Evolutionary conservation across 2,329 filamentous ascomycete species (phyloP).

Genomic region (Colletotrichum musae): DNA sequence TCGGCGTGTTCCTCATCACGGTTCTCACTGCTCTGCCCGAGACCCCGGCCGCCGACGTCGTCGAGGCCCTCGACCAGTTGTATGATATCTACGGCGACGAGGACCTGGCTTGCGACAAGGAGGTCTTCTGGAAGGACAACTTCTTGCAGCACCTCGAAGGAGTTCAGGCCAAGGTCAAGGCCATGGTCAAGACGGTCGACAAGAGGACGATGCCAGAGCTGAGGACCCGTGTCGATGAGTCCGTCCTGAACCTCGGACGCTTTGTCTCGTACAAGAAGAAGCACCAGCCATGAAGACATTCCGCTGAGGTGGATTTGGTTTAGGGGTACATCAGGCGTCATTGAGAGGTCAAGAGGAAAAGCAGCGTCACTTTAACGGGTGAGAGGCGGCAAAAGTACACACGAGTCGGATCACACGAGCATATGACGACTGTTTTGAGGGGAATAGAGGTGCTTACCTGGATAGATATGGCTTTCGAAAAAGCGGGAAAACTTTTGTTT

Average conservation of each 20-base stretch:
- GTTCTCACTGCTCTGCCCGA: slow-evolving; percentile 66
- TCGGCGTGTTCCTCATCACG: slow-evolving; percentile 74
- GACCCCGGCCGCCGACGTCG: slow-evolving; percentile 68
- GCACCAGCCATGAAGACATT: slow-evolving; percentile 54
- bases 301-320: not conserved
- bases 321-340: slow-evolving; percentile 5
- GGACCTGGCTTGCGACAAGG: slow-evolving; percentile 68
- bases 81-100: slow-evolving; percentile 79
- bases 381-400: slow-evolving; percentile 25
- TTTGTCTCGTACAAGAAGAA: slow-evolving; percentile 78
- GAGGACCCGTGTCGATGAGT: slow-evolving; percentile 73
- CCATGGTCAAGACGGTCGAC: slow-evolving; percentile 72
- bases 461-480: slow-evolving; percentile 2
- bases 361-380: not conserved
- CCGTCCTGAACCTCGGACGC: slow-evolving; percentile 69
- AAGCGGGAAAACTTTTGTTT: slow-evolving; percentile 2
- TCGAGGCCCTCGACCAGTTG: slow-evolving; percentile 76
- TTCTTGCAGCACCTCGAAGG: slow-evolving; percentile 73
- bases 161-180: slow-evolving; percentile 66
- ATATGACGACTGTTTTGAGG: slow-evolving; percentile 26
- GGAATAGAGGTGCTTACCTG: slow-evolving; percentile 36
- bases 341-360: not conserved
- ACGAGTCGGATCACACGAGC: slow-evolving; percentile 19
- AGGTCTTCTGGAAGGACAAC: slow-evolving; percentile 75
- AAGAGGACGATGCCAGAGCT: slow-evolving; percentile 71